Evolutionary conservation across 805 yeast genomes (phyloP), one percentile per base, ranked within the genome.

Genomic region (Starmerella stigmatis): DNA sequence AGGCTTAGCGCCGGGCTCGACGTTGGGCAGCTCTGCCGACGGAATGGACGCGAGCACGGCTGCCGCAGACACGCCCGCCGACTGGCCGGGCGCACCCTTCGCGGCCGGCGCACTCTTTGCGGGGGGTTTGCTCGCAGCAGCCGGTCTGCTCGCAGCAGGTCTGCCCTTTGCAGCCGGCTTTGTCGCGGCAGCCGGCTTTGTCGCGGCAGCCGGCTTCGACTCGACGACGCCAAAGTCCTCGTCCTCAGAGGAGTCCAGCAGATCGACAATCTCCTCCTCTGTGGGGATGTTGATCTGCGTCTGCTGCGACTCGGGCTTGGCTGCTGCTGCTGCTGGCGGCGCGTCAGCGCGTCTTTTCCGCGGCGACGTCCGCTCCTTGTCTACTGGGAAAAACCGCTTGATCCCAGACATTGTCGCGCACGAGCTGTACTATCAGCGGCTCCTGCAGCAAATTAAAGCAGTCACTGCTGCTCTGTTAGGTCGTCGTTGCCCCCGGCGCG

Each of bases 11-110:
- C 72, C 73, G 3, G 73, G 74, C 10, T 70, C 67, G 4, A 54
- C 53, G 54, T 65, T 71, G 7, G 75, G 73, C 9, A 84, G 70
- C 38, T 72, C 80, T 0, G 92, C 88, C 55, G 86, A 86, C 2
- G 88, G 82, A 35, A 88, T 81, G 7, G 69, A 65, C 6, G 73
- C 68, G 23, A 86, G 65, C 2, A 83, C 63, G 3, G 76, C 78
- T 22, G 68, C 72, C 0, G 81, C 84, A 11, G 73, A 31, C n/a
- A 38, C 28, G 13, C 8, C 27, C 27, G 8, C 11, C 27, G n/a
- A n/a, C n/a, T n/a, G n/a, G n/a, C n/a, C n/a, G n/a, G n/a, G n/a
- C n/a, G n/a, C n/a, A n/a, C n/a, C n/a, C n/a, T n/a, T n/a, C n/a
- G n/a, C n/a, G n/a, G n/a, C n/a, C n/a, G n/a, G n/a, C n/a, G n/a